phyloP scores from a whole-genome alignment of 78 protist genomes.

The Dictyostelium firmibasis region DNA sequence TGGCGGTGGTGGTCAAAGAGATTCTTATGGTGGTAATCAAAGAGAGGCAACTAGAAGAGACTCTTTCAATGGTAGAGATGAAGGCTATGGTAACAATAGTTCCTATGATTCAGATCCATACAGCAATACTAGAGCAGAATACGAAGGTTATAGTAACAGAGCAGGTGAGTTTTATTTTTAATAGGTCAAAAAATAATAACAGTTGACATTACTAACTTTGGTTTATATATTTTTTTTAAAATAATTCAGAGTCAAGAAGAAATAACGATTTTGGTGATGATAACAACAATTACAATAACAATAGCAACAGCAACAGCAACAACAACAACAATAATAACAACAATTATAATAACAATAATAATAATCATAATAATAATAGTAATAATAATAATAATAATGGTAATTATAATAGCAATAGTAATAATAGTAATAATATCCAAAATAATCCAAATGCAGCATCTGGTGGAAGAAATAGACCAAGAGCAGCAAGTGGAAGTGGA shows the following conservation, averaged over 20 bases:
- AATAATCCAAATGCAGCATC: background rate
- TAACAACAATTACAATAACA: too few species aligned
- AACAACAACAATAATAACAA: background rate
- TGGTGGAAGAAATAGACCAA: slow-evolving; percentile 23
- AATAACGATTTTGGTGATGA: background rate
- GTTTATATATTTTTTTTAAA: background rate
- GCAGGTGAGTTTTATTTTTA: background rate
- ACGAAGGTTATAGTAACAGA: background rate
- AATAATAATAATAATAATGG: background rate
- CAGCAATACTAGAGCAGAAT: slow-evolving; percentile 3
- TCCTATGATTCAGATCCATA: slow-evolving; percentile 18
- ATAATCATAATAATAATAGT: background rate
- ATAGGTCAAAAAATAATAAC: too few species aligned
- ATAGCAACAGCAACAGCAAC: background rate
- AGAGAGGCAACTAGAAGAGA: background rate
- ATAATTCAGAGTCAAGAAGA: background rate
- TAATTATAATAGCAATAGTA: background rate
- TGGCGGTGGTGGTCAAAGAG: slow-evolving; percentile 43
- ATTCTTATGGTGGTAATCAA: slow-evolving; percentile 9
- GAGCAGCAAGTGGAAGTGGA: slow-evolving; percentile 73
- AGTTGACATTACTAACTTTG: background rate
- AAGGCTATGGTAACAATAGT: background rate
- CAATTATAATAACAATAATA: background rate
- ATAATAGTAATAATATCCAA: background rate
- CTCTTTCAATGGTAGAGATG: slow-evolving; percentile 10